These are phyloP conservation scores for Zygotorulaspora sp. DNA, from an alignment of 805 yeast species.

Conservation along the genomic window DNA sequence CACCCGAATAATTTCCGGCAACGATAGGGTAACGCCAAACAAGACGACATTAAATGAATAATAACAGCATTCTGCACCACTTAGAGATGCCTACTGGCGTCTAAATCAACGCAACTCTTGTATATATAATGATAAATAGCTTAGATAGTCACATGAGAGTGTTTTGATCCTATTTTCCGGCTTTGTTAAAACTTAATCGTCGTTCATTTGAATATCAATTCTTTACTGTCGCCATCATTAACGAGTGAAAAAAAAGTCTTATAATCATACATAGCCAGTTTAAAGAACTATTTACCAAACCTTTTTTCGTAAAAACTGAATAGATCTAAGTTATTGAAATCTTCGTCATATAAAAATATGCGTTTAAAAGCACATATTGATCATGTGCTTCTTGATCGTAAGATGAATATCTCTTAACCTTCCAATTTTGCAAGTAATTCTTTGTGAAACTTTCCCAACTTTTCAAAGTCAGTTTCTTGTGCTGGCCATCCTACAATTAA, in stretches of 20 bases:
- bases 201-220: too few species aligned
- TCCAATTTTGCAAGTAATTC: constrained; percentile 47
- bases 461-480: constrained; percentile 66
- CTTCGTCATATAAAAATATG: background rate
- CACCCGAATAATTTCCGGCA: background rate
- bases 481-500: constrained; percentile 95
- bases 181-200: too few species aligned
- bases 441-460: constrained; percentile 63
- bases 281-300: too few species aligned
- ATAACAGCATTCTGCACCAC: too few species aligned
- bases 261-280: background rate
- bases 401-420: background rate
- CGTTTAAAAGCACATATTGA: background rate
- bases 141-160: too few species aligned
- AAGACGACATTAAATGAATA: background rate
- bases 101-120: too few species aligned
- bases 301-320: too few species aligned
- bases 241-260: background rate
- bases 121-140: too few species aligned
- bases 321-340: too few species aligned
- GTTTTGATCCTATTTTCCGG: too few species aligned
- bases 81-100: too few species aligned
- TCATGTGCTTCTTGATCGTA: too few species aligned
- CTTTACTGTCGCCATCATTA: background rate
- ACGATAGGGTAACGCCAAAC: background rate